Conservation (phyloP, 192 early-diverging fungal genomes). For the Jimgerdemannia flammicorona region DNA sequence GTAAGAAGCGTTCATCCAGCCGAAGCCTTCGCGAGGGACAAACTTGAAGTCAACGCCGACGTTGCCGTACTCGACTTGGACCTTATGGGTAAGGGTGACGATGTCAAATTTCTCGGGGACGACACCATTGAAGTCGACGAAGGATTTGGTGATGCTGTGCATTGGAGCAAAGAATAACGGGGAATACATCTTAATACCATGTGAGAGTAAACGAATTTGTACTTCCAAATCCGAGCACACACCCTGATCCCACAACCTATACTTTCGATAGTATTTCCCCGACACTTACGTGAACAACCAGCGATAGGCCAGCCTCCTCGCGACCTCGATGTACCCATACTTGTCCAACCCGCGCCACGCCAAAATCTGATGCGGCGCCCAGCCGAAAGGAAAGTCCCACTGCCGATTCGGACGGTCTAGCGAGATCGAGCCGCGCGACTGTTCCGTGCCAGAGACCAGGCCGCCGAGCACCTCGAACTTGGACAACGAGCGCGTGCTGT, state of each 20-base stretch:
- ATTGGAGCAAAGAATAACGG: neutral
- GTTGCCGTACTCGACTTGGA: constrained; percentile 96
- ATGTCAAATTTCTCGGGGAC: constrained; percentile 99
- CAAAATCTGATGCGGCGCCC: constrained; percentile 99
- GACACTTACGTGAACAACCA: constrained; percentile 83
- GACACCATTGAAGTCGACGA: constrained; percentile 96
- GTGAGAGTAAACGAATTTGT: neutral
- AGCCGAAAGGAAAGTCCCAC: constrained; percentile 93
- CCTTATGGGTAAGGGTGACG: constrained; percentile 82
- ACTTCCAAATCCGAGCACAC: neutral
- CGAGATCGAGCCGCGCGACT: constrained; percentile 77
- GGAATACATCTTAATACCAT: neutral
- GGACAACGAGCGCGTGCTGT: constrained; percentile 46
- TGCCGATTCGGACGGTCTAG: constrained; percentile 89
- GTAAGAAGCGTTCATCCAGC: constrained; percentile 97
- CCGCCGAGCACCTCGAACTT: constrained; percentile 92
- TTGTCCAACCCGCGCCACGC: constrained; percentile 87
- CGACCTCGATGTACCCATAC: constrained; percentile 75
- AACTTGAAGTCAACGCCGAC: constrained; percentile 93
- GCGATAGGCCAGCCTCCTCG: constrained; percentile 81
- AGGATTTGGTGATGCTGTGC: constrained; percentile 77
- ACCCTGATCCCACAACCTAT: neutral
- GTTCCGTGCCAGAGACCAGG: constrained; percentile 88
- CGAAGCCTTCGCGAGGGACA: constrained; percentile 94
- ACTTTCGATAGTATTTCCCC: neutral